A percentile compares a stretch with the other conserved stretches of the same genome.
Evolutionary conservation across 2,329 filamentous ascomycete species (phyloP).

Genomic region (Chaetoscypha palmicola): DNA sequence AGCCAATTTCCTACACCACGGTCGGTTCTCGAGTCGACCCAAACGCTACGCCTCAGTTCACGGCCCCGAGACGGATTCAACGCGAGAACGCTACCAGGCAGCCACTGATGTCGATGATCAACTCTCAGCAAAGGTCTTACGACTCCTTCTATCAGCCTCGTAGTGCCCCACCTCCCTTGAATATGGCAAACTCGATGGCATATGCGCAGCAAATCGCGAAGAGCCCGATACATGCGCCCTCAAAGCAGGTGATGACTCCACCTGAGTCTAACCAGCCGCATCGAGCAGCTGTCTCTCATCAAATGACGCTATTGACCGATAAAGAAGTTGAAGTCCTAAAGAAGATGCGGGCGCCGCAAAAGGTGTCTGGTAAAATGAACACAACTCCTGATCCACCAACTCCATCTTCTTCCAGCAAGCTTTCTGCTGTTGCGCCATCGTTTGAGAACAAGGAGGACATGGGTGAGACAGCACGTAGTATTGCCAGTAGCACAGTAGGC

Average conservation of each 20-base stretch:
- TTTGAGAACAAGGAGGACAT: conserved; percentile 1
- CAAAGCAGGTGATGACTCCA: not conserved
- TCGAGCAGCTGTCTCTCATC: conserved; percentile 2
- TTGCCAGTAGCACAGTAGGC: not conserved
- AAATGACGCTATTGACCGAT: conserved; percentile 8
- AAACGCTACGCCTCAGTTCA: conserved; percentile 25
- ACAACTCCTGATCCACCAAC: not conserved
- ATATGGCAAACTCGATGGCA: conserved; percentile 26
- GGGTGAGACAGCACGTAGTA: not conserved
- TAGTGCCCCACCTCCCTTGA: conserved; percentile 20
- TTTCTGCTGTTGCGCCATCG: conserved; percentile 5
- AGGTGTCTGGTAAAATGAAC: conserved; percentile 1
- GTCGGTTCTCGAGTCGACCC: conserved; percentile 31
- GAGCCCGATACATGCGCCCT: conserved; percentile 4
- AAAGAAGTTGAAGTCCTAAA: conserved; percentile 10
- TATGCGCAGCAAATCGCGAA: conserved; percentile 27
- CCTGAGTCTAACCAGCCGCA: not conserved
- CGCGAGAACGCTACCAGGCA: conserved; percentile 29
- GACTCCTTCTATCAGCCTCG: conserved; percentile 18
- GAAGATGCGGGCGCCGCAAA: not conserved
- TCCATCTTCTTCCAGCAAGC: conserved; percentile 1
- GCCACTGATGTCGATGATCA: conserved; percentile 23
- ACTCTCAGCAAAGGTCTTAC: conserved; percentile 12
- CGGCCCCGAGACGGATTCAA: conserved; percentile 31
- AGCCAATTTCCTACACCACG: conserved; percentile 30